Conservation (phyloP, 352 stramenopile genomes). For the Stramenopiles sp. region DNA sequence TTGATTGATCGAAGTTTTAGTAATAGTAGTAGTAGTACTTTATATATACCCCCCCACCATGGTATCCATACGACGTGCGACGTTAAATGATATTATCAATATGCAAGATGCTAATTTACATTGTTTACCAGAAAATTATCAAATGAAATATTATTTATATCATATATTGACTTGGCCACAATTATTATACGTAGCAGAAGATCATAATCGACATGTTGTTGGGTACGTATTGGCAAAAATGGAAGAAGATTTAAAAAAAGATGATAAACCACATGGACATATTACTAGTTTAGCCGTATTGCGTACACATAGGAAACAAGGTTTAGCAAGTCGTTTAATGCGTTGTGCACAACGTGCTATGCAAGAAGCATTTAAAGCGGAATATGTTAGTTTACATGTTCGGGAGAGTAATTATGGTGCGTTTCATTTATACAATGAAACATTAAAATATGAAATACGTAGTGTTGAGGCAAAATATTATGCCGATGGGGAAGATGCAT, state of each 20-base stretch:
- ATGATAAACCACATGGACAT: constrained; percentile 74
- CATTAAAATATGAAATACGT: constrained; percentile 90
- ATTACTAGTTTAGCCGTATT: constrained; percentile 96
- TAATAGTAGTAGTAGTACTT: too few species aligned
- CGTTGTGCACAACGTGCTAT: constrained; percentile 65
- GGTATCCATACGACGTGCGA: constrained; percentile 84
- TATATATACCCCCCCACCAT: too few species aligned
- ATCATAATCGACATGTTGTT: constrained; percentile 90
- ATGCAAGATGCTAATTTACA: constrained; percentile 98
- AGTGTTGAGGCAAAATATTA: constrained; percentile 98
- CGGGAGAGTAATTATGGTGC: constrained; percentile 89
- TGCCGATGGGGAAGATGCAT: constrained; percentile 96
- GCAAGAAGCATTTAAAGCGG: constrained; percentile 85
- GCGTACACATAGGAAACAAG: constrained; percentile 83
- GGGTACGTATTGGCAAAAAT: constrained; percentile 99
- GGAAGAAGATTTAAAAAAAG: constrained; percentile 52
- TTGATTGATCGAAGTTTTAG: too few species aligned
- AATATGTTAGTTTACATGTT: constrained; percentile 98
- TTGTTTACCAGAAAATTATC: constrained; percentile 99
- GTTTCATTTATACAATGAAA: constrained; percentile 94
- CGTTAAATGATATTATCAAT: constrained; percentile 55
- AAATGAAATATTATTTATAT: constrained; percentile 99
- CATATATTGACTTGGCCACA: constrained; percentile 97
- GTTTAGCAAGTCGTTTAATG: constrained; percentile 35
- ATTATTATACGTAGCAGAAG: constrained; percentile 92